phyloP scores from a whole-genome alignment of 2,329 filamentous ascomycete species.

The Botryotinia calthae region DNA sequence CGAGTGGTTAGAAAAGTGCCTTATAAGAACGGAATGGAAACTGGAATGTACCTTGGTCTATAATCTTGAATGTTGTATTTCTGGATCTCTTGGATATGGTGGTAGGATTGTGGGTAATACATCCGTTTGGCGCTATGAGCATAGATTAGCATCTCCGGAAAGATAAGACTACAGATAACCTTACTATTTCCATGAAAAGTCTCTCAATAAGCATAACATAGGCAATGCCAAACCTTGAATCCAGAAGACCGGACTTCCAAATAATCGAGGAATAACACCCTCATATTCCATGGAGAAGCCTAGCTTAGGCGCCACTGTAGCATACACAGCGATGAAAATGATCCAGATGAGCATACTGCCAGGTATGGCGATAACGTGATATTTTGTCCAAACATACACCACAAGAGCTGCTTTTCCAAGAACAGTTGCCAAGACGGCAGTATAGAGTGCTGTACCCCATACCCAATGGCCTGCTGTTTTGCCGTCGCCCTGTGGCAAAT shows the following conservation, averaged over 20 bases:
- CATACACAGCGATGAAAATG: conserved; percentile 84
- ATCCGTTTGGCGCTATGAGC: conserved; percentile 70
- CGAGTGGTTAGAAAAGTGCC: conserved; percentile 21
- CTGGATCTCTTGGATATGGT: conserved; percentile 98
- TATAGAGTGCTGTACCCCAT: conserved; percentile 95
- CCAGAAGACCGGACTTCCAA: conserved; percentile 84
- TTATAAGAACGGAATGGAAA: conserved; percentile 18
- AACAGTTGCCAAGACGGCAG: conserved; percentile 86
- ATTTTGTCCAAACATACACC: conserved; percentile 98
- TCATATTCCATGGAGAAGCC: conserved; percentile 80
- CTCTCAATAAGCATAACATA: conserved; percentile 76
- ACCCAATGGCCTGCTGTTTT: conserved; percentile 91
- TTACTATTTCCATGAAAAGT: conserved; percentile 93
- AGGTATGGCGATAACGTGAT: conserved; percentile 91
- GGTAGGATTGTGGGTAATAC: conserved; percentile 94
- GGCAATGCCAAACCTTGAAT: conserved; percentile 81
- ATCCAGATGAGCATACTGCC: conserved; percentile 92
- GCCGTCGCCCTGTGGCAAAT: conserved; percentile 76
- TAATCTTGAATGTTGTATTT: conserved; percentile 99
- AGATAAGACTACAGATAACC: conserved; percentile 25
- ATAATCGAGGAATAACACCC: conserved; percentile 78
- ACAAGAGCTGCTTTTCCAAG: conserved; percentile 92
- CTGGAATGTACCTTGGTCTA: conserved; percentile 70
- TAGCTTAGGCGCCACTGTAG: conserved; percentile 77
- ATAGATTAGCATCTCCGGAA: conserved; percentile 26